Base-by-base conservation (phyloP, 176 grass and related monocot genomes). In the Ampelocalamus luodianensis region DNA sequence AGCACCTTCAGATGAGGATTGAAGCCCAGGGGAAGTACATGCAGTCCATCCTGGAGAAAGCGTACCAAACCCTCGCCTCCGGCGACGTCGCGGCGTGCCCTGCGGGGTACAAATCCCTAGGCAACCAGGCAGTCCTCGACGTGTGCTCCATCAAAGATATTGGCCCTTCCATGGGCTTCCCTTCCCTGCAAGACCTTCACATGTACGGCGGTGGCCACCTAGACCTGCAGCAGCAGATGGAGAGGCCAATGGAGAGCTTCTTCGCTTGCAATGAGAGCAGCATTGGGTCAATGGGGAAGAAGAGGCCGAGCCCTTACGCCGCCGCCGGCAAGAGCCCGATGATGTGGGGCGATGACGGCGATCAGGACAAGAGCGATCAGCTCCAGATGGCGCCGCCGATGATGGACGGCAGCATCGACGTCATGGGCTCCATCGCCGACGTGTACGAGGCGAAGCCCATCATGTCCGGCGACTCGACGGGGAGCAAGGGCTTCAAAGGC, bases 1-100 rank as follows among this genome's bases (percentile, higher is more conserved):
- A 94, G 83, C 93, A 94, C 54, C 92, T 99, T 23, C 97, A 99
- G 66, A 99, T 99, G 84, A 92, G 97, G 92, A 94, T 99, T 24
- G 97, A 99, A 72, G 93, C 97, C 51, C 93, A 99, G 91, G 92
- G 93, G 1, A 99, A 91, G 82, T 99, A 99, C 84, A 99, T 99
- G 97, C 93, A 99, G 68, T 92, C 91, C 44, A 99, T 99, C 82
- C 80, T 99, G 68, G 90, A 99, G 90, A 96, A 96, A 91, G 97
- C 97, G 10, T 94, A 84, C 55, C 93, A 98, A 79, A n/a, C n/a
- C n/a, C n/a, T n/a, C n/a, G n/a, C n/a, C n/a, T n/a, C n/a, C n/a
- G n/a, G n/a, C n/a, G n/a, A n/a, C n/a, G n/a, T n/a, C n/a, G 20
- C 58, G 6, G 76, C 89, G 51, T 80, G 80, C 46, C 77, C 89